Percentiles rank a stretch among this genome's conserved stretches.
phyloP scores from a whole-genome alignment of 1,139 yeast species.

The Pneumocystis sp. region DNA sequence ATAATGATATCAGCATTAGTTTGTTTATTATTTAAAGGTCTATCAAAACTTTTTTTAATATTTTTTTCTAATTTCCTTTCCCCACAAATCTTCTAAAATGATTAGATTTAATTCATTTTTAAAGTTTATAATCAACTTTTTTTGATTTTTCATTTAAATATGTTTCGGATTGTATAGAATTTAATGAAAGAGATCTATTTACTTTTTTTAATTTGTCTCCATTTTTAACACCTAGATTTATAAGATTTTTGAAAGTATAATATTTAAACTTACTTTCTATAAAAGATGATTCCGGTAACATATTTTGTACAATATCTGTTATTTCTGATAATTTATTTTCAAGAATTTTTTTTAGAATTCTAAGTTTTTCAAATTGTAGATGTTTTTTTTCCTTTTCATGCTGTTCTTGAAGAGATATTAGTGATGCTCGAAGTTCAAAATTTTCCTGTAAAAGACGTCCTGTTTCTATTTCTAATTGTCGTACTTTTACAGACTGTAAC shows the following conservation, averaged over 20 bases:
- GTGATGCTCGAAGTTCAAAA: neutral
- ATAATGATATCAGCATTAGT: neutral
- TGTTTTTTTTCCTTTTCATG: neutral
- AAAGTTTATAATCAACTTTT: neutral
- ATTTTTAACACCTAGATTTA: neutral
- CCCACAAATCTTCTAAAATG: neutral
- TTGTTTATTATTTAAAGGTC: neutral
- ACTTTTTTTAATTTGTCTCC: neutral
- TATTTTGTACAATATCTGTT: neutral
- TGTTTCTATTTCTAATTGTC: neutral
- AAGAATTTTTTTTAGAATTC: neutral
- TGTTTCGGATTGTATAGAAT: neutral
- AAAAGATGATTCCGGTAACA: neutral
- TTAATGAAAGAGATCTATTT: neutral
- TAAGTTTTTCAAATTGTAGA: neutral
- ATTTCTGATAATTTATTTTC: neutral
- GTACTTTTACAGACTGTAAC: neutral
- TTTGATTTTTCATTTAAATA: neutral
- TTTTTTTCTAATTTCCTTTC: neutral
- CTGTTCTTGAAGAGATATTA: neutral
- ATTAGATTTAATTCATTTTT: neutral
- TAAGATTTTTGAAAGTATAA: neutral
- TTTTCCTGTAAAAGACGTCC: slow-evolving; percentile 1
- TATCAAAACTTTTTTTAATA: neutral
- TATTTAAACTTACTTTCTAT: neutral